Conservation (phyloP, 352 stramenopile genomes). For the Globisporangium carolinianum region DNA sequence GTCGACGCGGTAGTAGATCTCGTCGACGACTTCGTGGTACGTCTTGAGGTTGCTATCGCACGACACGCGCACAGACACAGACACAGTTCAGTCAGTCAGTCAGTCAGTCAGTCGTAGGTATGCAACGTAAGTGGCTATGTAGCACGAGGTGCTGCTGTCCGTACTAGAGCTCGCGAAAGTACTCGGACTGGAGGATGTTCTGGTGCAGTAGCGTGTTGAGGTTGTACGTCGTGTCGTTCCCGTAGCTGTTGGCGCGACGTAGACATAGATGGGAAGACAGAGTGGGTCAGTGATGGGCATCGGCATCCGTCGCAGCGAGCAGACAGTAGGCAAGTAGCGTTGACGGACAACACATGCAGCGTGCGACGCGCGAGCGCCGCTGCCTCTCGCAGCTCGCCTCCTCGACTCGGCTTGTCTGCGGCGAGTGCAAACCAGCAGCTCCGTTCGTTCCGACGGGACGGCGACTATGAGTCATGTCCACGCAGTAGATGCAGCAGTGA, state of each 20-base stretch:
- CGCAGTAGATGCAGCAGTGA: too few relatives aligned
- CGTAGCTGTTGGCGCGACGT: conserved; percentile 34
- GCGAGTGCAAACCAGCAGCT: too few relatives aligned
- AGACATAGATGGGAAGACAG: not conserved
- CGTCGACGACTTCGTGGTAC: conserved; percentile 95
- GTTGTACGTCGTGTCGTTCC: conserved; percentile 92
- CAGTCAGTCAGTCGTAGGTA: not conserved
- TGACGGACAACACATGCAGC: too few relatives aligned
- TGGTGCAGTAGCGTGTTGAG: conserved; percentile 94
- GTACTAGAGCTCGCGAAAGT: conserved; percentile 93
- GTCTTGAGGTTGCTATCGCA: conserved; percentile 76
- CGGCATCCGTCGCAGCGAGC: not conserved
- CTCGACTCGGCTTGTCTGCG: too few relatives aligned
- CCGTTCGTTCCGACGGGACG: too few relatives aligned
- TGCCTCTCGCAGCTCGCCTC: too few relatives aligned
- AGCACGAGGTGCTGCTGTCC: too few relatives aligned
- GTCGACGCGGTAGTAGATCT: conserved; percentile 88
- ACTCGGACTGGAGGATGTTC: conserved; percentile 93
- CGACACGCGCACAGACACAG: not conserved
- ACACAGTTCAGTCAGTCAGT: not conserved
- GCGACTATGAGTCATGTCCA: too few relatives aligned
- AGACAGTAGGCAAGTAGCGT: not conserved
- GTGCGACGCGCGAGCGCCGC: too few relatives aligned
- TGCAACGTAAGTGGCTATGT: conserved; percentile 6
- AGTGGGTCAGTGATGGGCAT: not conserved